Evolutionary conservation across 2,329 filamentous ascomycete species (phyloP), one percentile per base, ranked within the genome.

Genomic region (Colletotrichum aenigma): DNA sequence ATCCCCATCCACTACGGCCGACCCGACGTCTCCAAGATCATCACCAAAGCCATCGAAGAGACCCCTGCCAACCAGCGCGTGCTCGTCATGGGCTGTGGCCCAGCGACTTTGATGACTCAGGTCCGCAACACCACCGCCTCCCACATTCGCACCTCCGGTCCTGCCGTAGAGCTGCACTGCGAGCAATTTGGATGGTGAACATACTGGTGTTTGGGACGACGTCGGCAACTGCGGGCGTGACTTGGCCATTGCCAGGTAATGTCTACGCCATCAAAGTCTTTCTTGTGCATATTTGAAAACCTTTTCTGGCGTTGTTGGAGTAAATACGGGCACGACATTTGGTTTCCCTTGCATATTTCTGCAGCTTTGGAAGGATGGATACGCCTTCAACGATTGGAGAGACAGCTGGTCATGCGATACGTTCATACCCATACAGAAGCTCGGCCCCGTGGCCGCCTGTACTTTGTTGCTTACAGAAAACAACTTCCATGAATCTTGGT

Each of bases 51-150:
- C 0, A 77, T 88, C 5, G 77, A 79, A 1, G 79, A 77, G 7
- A 79, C 81, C 0, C 75, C 79, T 3, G 69, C 78, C 13, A 77
- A 82, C 24, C 80, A 85, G 69, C 83, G 84, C 2, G 82, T 87
- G 55, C 79, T 86, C 48, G 81, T 90, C 70, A 84, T 87, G 76
- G 86, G 85, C 12, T 90, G 88, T 81, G 88, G 88, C 2, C 88
- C 88, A 1, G 81, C 81, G 5, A 79, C 80, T 7, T 79, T 90
- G 66, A 87, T 88, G 83, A 80, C 81, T 26, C 77, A 82, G 28
- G 84, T 88, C 43, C 85, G 88, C 30, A 84, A 87, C 67, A 84
- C 85, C 3, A 82, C 85, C 1, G 85, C 86, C 2, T 78, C 78
- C 15, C 83, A 81, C 70, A 88, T 89, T 62, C 82, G 80, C 26